A percentile compares a stretch with the other conserved stretches of the same genome.
Conservation (phyloP, 495 filamentous ascomycete species). For the Lepraria neglecta region DNA sequence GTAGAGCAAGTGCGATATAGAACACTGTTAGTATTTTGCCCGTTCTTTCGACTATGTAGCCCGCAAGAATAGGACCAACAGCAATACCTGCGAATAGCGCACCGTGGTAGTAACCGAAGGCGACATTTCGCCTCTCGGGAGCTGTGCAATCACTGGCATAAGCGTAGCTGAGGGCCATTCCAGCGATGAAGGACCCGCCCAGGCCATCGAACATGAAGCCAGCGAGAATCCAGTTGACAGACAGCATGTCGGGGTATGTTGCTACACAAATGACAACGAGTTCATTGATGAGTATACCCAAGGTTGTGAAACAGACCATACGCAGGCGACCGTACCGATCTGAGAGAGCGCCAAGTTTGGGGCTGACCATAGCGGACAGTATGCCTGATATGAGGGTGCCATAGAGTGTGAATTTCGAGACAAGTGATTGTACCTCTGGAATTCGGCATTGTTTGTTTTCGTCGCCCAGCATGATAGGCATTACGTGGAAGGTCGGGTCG, state of each 20-base stretch:
- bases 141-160: slow-evolving; percentile 86
- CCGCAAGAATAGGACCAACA: slow-evolving; percentile 71
- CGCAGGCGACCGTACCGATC: slow-evolving; percentile 79
- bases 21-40: slow-evolving; percentile 67
- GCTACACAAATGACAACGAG: slow-evolving; percentile 68
- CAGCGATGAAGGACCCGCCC: slow-evolving; percentile 77
- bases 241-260: slow-evolving; percentile 61
- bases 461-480: slow-evolving; percentile 58
- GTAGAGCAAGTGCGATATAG: slow-evolving; percentile 65
- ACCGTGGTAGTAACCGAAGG: slow-evolving; percentile 84
- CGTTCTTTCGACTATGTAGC: slow-evolving; percentile 64
- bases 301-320: slow-evolving; percentile 59
- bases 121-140: slow-evolving; percentile 69
- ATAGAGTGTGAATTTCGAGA: slow-evolving; percentile 69
- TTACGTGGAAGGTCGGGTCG: slow-evolving; percentile 54
- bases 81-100: slow-evolving; percentile 83
- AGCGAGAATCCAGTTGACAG: slow-evolving; percentile 66
- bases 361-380: slow-evolving; percentile 67
- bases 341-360: slow-evolving; percentile 76
- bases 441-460: slow-evolving; percentile 65
- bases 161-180: slow-evolving; percentile 71
- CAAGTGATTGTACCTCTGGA: slow-evolving; percentile 64
- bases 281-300: slow-evolving; percentile 64
- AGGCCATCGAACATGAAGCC: slow-evolving; percentile 73
- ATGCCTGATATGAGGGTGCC: slow-evolving; percentile 64